These are phyloP conservation scores for Nemophila menziesii DNA, from an alignment of 257 asterid genomes.

Conservation along the genomic window DNA sequence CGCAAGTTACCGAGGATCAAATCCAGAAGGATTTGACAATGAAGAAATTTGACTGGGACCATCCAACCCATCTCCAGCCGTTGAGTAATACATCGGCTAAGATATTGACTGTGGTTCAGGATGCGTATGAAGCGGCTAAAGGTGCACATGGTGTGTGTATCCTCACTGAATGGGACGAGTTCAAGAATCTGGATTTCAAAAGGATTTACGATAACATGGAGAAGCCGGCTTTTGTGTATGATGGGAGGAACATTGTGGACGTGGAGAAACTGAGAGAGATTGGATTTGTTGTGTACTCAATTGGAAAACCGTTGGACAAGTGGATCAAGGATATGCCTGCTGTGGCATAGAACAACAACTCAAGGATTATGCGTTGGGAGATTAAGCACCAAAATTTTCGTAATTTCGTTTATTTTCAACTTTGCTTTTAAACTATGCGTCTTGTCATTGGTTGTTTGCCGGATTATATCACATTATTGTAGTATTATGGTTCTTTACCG, in stretches of 20 bases:
- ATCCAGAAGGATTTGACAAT: not conserved
- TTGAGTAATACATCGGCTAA: constrained; percentile 13
- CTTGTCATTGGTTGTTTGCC: not conserved
- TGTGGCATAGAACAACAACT: constrained; percentile 11
- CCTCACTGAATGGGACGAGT: constrained; percentile 33
- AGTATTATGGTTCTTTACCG: too few relatives aligned
- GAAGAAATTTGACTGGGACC: constrained; percentile 8
- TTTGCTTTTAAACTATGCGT: too few relatives aligned
- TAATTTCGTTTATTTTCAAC: not conserved
- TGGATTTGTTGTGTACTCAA: constrained; percentile 29
- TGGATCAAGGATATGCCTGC: constrained; percentile 34
- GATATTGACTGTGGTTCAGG: constrained; percentile 19
- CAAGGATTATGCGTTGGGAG: constrained; percentile 4
- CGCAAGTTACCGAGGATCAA: constrained; percentile 3
- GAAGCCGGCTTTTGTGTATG: constrained; percentile 28
- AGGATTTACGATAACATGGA: constrained; percentile 24
- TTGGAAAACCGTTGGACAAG: constrained; percentile 31
- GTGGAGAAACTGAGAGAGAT: constrained; percentile 21
- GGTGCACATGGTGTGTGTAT: constrained; percentile 28
- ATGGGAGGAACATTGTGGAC: constrained; percentile 23
- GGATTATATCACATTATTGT: not conserved
- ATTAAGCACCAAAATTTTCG: not conserved
- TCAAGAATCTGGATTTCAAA: constrained; percentile 22
- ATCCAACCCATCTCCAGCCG: constrained; percentile 18
- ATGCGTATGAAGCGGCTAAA: constrained; percentile 28